Evolutionary conservation across 768 basidiomycete genomes (phyloP), one percentile per base, ranked within the genome.

Genomic region (Lentinula aciculospora): DNA sequence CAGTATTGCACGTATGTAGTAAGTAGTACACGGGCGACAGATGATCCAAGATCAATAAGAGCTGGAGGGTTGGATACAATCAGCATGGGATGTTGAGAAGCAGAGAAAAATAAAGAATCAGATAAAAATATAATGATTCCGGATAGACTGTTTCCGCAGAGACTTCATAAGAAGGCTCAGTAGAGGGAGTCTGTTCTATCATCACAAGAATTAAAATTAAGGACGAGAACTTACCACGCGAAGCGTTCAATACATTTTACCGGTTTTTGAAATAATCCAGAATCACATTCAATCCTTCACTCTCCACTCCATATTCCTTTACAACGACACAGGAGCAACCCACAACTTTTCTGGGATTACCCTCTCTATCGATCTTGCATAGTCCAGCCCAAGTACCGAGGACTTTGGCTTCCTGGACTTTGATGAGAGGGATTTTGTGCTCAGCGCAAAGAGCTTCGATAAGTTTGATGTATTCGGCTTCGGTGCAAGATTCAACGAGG

Each of bases 371-470:
- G 73, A 98, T 95, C 83, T 99, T 99, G 88, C 96, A 98, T 61
- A 99, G 84, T 69, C 96, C 95, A 66, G 93, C 94, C 96, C 96
- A 98, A 65, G 89, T 92, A 34, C 96, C 96, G 69, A 99, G 89
- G 64, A 96, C 85, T 79, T 99, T 99, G 69, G 93, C 89, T 74
- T 98, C 96, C 67, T 92, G 92, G 64, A 95, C 92, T 79, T 98
- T 98, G 92, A 99, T 98, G 63, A 99, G 80, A 81, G 94, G 94
- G 80, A 98, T 98, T 77, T 95, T 96, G 86, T 98, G 95, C 80
- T 97, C 94, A 62, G 93, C 90, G 72, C 96, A 98, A 71, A 99
- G 93, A 51, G 96, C 96, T 79, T 98, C 95, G 65, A 99, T 97
- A 80, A 99, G 92, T 81, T 98, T 98, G 85, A 97, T 92, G 83